Conservation (phyloP, 2,329 filamentous ascomycete genomes). For the Scedosporium aurantiacum region DNA sequence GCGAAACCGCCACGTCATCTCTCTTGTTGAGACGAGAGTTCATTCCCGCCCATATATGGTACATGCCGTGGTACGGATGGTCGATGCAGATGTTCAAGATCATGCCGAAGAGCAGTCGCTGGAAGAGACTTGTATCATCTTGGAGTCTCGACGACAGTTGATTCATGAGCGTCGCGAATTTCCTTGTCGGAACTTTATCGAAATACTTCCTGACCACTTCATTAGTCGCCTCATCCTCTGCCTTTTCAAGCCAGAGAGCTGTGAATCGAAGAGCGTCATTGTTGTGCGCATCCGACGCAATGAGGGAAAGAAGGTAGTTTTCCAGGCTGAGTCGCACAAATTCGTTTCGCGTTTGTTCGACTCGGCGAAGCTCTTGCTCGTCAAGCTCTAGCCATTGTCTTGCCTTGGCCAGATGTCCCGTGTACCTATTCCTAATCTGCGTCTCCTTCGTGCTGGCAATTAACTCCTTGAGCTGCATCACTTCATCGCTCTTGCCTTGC, state of each 20-base stretch:
- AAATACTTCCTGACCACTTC: conserved; percentile 62
- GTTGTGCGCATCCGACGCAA: conserved; percentile 77
- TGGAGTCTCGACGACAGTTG: conserved; percentile 90
- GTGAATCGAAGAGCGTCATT: conserved; percentile 87
- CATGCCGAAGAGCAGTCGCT: conserved; percentile 60
- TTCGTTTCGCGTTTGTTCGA: conserved; percentile 64
- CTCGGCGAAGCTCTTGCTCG: conserved; percentile 70
- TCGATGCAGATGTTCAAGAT: conserved; percentile 79
- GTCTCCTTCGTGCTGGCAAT: conserved; percentile 38
- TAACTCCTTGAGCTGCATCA: conserved; percentile 57
- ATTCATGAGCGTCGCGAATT: conserved; percentile 89
- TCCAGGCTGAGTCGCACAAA: conserved; percentile 84
- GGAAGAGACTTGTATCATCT: conserved; percentile 57
- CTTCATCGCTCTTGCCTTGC: conserved; percentile 71
- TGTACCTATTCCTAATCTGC: conserved; percentile 44
- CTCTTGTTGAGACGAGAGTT: conserved; percentile 57
- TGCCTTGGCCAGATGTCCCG: conserved; percentile 57
- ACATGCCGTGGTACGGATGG: conserved; percentile 94
- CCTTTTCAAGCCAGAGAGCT: conserved; percentile 84
- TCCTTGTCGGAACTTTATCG: conserved; percentile 68
- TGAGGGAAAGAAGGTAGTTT: conserved; percentile 80
- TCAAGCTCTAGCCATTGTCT: conserved; percentile 86
- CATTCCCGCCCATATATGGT: conserved; percentile 82
- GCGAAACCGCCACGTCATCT: conserved; percentile 63
- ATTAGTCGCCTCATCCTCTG: conserved; percentile 66